A percentile compares a stretch with the other conserved stretches of the same genome.
Evolutionary conservation across 1,284 basidiomycete genomes (phyloP).

Genomic region (Peniophora sp.): DNA sequence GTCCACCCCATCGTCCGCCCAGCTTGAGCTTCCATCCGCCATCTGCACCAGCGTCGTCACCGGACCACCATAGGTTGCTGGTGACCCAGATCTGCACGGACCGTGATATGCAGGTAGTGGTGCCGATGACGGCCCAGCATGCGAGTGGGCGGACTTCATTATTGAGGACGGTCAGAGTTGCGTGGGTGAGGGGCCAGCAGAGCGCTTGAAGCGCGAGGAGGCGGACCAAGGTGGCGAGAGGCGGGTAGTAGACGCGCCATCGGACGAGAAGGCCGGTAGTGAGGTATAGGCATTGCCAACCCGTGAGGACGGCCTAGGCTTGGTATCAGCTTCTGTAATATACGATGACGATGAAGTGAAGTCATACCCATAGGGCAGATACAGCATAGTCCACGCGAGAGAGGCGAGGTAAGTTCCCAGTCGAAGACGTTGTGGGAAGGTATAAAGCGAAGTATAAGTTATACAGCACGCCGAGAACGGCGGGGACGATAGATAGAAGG

Average conservation of each 20-base stretch:
- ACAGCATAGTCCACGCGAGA: neutral
- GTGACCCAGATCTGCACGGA: conserved; percentile 83
- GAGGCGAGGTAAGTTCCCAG: conserved; percentile 43
- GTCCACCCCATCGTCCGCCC: conserved; percentile 35
- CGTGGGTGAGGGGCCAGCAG: conserved; percentile 81
- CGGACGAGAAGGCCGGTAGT: conserved; percentile 75
- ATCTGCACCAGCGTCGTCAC: conserved; percentile 31
- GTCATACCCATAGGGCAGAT: neutral
- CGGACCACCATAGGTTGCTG: conserved; percentile 48
- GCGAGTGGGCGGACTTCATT: conserved; percentile 55
- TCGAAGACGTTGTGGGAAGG: conserved; percentile 46
- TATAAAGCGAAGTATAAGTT: conserved; percentile 44
- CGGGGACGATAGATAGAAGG: conserved; percentile 66
- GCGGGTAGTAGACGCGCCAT: conserved; percentile 78
- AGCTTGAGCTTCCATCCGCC: conserved; percentile 32
- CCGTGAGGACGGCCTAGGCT: conserved; percentile 65
- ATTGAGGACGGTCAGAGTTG: conserved; percentile 64
- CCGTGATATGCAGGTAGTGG: conserved; percentile 68
- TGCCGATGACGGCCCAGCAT: conserved; percentile 77
- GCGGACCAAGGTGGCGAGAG: conserved; percentile 73
- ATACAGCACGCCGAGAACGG: conserved; percentile 54
- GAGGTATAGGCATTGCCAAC: conserved; percentile 71
- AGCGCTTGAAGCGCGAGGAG: conserved; percentile 80
- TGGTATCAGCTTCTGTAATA: neutral
- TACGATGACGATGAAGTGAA: neutral